Evolutionary conservation across 2,329 filamentous ascomycete genomes (phyloP), one percentile per base, ranked within the genome.

Genomic region (Macrophomina tecta): DNA sequence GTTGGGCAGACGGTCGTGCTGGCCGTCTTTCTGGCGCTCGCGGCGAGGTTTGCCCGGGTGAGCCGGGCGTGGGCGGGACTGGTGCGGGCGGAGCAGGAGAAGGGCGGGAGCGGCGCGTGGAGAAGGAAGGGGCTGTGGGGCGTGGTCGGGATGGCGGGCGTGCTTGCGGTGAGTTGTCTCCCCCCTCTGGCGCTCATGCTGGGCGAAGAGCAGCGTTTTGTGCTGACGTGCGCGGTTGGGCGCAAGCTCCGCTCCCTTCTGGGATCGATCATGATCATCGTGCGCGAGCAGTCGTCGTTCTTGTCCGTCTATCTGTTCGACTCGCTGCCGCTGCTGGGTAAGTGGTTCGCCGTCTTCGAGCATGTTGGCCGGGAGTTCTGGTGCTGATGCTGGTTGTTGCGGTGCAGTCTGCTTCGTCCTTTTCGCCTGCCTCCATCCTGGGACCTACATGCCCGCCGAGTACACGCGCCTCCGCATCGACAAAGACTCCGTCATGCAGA

Each of bases 381-480:
- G 23, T 23, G 23, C 23, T 23, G 23, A 23, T 49, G 23, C n/a
- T 23, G 14, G 5, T 49, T 11, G 46, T 18, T 23, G 23, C 49
- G 38, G 0, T n/a, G 7, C 32, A 55, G 53, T 56, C 12, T 56
- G 36, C 53, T 56, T 56, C 53, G 14, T 56, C 11, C 36, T 56
- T 34, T 28, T 56, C 36, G 18, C 34, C 36, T 30, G n/a, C 36
- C 36, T 40, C 53, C 53, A 56, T 6, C 53, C 34, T 4, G 36
- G 53, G 8, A 23, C 53, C n/a, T 56, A 56, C n/a, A 38, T 56
- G 18, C 36, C 53, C 18, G 4, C 18, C 34, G 36, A 56, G 11
- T 56, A 40, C 36, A 56, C 53, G 16, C 53, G 53, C 8, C n/a
- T 56, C 53, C 36, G 36, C 9, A 34, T 42, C 34, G 53, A 56